These are phyloP conservation scores for Malus hybrid DNA, from an alignment of 331 rosid genomes.

Conservation along the genomic window DNA sequence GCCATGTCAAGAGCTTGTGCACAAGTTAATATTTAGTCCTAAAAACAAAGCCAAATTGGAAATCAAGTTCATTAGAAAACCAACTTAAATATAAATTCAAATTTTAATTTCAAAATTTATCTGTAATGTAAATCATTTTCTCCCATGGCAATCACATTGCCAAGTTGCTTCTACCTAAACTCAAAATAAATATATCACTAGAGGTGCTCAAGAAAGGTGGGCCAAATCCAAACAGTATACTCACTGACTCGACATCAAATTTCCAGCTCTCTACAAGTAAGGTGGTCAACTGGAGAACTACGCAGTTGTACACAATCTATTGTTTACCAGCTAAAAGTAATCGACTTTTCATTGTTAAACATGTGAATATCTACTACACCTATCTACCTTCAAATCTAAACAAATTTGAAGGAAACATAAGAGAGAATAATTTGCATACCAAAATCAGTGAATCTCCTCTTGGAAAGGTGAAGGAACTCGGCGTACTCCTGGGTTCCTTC, in stretches of 20 bases:
- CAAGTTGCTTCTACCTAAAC: background rate
- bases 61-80: background rate
- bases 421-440: conserved; percentile 24
- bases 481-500: conserved; percentile 65
- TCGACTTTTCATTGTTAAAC: background rate
- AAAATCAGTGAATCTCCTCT: conserved; percentile 60
- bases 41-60: background rate
- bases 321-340: background rate
- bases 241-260: background rate
- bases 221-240: background rate
- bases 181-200: background rate
- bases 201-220: background rate
- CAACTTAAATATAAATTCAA: background rate
- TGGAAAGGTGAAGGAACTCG: conserved; percentile 81
- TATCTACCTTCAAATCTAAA: background rate
- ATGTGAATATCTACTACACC: background rate
- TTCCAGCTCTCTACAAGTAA: conserved; percentile 4
- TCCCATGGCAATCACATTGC: background rate
- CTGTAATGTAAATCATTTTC: background rate
- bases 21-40: background rate
- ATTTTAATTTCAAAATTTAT: background rate
- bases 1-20: background rate
- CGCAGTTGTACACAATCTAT: background rate
- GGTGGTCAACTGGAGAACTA: background rate
- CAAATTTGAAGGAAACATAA: background rate